phyloP scores from a whole-genome alignment of 495 filamentous ascomycete genomes.

The Neurospora sp. region DNA sequence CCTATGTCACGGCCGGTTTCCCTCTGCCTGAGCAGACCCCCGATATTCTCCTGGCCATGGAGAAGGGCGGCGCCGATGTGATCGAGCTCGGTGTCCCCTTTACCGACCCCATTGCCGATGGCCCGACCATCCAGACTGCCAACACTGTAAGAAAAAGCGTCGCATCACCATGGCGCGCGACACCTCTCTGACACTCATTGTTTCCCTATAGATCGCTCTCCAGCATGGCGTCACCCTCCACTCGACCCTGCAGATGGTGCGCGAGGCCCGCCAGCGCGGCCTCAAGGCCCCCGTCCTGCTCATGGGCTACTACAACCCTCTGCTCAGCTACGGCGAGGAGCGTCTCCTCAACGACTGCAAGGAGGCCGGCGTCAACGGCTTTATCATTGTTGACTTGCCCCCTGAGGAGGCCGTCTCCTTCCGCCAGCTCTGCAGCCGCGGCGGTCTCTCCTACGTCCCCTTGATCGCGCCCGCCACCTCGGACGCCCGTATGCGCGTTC shows the following conservation, averaged over 20 bases:
- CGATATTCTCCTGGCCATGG: constrained; percentile 76
- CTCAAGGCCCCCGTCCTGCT: constrained; percentile 74
- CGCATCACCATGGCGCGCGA: background rate
- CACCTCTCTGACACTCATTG: background rate
- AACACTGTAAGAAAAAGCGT: constrained; percentile 51
- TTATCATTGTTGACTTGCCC: constrained; percentile 93
- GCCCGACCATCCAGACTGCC: constrained; percentile 84
- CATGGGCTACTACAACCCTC: constrained; percentile 99
- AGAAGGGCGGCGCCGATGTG: constrained; percentile 83
- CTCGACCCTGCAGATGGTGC: constrained; percentile 67
- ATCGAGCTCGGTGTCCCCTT: constrained; percentile 89
- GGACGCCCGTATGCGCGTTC: constrained; percentile 82
- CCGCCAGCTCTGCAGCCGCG: constrained; percentile 68
- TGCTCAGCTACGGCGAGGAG: constrained; percentile 89
- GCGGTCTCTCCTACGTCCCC: constrained; percentile 83
- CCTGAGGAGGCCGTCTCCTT: constrained; percentile 95
- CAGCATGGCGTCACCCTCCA: constrained; percentile 78
- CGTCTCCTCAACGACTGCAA: constrained; percentile 75
- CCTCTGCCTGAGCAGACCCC: constrained; percentile 74
- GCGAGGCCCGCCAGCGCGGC: constrained; percentile 63
- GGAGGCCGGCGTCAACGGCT: constrained; percentile 84
- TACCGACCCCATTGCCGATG: constrained; percentile 95
- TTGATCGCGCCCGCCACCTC: constrained; percentile 91
- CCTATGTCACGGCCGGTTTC: constrained; percentile 93
- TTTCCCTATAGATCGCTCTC: constrained; percentile 46